Evolutionary conservation across 176 grass and related monocot genomes (phyloP), one percentile per base, ranked within the genome.

Genomic region (Musa schizocarpa): DNA sequence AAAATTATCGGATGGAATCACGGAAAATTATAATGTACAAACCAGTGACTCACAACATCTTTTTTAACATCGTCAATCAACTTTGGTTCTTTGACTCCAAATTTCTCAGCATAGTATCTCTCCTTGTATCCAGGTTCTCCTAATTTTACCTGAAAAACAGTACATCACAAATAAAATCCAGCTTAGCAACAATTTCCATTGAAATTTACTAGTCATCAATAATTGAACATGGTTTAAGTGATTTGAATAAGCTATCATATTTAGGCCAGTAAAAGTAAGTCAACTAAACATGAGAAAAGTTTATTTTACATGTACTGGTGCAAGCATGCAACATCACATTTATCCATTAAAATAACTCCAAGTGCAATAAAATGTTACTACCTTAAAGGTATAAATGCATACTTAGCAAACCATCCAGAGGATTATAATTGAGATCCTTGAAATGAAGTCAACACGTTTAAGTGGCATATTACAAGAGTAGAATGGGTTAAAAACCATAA

Each of bases 51-150:
- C 66, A 93, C 90, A 85, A 91, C 88, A 86, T 98, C 95, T 91
- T 73, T 93, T 65, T 80, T 85, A 71, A 98, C 79, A 73, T 87
- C 82, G 56, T 86, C 86, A 21, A 94, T 91, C 25, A 75, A 81
- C 73, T 86, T 94, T 53, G 74, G 82, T 64, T 89, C 80, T 76
- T 84, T 80, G 73, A 88, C 86, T 80, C 83, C 88, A 80, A 98
- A 98, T 81, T 98, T 98, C 78, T 98, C 94, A 24, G 90, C 82
- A 77, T 98, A 93, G 69, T 98, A 98, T 27, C 94, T 87, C 65
- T 81, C 82, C 64, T 81, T 93, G 79, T 81, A 98, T 82, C 94
- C 94, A 52, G 84, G 82, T 75, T 98, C 90, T 79, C 94, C 94
- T 85, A 98, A 87, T 81, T 98, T 93, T 63, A 98, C 84, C 94